A percentile compares a stretch with the other conserved stretches of the same genome.
These are phyloP conservation scores for Camellia granthamiana DNA, from an alignment of 148 eudicot species.

Conservation along the genomic window DNA sequence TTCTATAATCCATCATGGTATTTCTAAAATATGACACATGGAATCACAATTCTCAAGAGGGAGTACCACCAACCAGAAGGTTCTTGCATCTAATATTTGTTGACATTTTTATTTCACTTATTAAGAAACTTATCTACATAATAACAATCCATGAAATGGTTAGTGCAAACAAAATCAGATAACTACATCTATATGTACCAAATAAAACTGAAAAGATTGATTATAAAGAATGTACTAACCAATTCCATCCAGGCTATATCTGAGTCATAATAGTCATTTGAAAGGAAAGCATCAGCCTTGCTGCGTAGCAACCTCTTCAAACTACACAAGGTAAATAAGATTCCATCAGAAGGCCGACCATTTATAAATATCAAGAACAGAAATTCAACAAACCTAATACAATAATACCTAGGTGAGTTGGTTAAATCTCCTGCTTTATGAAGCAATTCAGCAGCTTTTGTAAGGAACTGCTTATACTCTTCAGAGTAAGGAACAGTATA, in stretches of 20 bases:
- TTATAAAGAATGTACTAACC: slow-evolving; percentile 41
- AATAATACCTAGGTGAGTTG: slow-evolving; percentile 59
- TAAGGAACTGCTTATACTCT: slow-evolving; percentile 58
- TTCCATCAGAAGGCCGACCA: slow-evolving; percentile 16
- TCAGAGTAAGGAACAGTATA: slow-evolving; percentile 67
- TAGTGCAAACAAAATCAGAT: neutral
- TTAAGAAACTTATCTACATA: neutral
- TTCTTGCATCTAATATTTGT: neutral
- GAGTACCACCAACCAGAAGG: neutral
- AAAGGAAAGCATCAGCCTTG: slow-evolving; percentile 89
- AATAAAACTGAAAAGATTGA: neutral
- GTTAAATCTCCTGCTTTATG: slow-evolving; percentile 77
- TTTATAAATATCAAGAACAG: neutral
- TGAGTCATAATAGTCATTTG: slow-evolving; percentile 96
- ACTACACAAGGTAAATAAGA: slow-evolving; percentile 40
- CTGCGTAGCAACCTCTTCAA: slow-evolving; percentile 77
- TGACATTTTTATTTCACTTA: neutral
- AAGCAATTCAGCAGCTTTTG: slow-evolving; percentile 67
- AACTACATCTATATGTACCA: no score
- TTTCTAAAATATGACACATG: neutral
- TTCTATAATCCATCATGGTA: neutral
- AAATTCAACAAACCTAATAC: neutral
- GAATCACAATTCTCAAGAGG: neutral
- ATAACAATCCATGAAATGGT: neutral
- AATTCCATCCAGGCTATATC: slow-evolving; percentile 99